Evolutionary conservation across 495 filamentous ascomycete genomes (phyloP).

Genomic region (Annulohypoxylon maeteangense): DNA sequence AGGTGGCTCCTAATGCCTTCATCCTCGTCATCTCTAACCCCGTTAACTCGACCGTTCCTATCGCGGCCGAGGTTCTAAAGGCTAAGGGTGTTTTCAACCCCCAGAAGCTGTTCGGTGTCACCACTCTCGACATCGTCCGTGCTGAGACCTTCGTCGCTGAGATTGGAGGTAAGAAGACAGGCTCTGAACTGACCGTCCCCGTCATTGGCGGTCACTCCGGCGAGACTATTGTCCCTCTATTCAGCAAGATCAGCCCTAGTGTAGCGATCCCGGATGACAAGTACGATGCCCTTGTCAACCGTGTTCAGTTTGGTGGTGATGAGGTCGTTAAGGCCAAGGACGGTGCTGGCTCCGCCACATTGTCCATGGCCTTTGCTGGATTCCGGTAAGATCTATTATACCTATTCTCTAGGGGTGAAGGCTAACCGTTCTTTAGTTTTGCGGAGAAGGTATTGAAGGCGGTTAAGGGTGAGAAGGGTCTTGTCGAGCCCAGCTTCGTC

Average conservation of each 20-base stretch:
- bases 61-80: constrained; percentile 96
- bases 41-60: constrained; percentile 98
- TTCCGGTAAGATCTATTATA: constrained; percentile 71
- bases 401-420: not conserved
- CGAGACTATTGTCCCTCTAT: constrained; percentile 96
- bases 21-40: constrained; percentile 98
- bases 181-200: constrained; percentile 82
- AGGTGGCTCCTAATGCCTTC: constrained; percentile 89
- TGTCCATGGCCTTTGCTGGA: constrained; percentile 98
- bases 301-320: constrained; percentile 97
- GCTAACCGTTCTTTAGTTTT: constrained; percentile 67
- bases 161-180: constrained; percentile 82
- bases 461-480: constrained; percentile 83
- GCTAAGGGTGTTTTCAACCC: constrained; percentile 90
- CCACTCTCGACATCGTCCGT: constrained; percentile 96
- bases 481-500: constrained; percentile 93
- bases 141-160: constrained; percentile 95
- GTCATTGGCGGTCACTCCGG: constrained; percentile 98
- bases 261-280: constrained; percentile 87
- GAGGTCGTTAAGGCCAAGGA: constrained; percentile 99
- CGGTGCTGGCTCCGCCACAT: constrained; percentile 91
- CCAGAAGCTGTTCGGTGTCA: constrained; percentile 95
- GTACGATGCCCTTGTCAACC: constrained; percentile 85
- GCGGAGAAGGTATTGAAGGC: constrained; percentile 94
- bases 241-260: constrained; percentile 85